Conservation (phyloP, 179 eudicot species). For the Amaranthus tricolor region DNA sequence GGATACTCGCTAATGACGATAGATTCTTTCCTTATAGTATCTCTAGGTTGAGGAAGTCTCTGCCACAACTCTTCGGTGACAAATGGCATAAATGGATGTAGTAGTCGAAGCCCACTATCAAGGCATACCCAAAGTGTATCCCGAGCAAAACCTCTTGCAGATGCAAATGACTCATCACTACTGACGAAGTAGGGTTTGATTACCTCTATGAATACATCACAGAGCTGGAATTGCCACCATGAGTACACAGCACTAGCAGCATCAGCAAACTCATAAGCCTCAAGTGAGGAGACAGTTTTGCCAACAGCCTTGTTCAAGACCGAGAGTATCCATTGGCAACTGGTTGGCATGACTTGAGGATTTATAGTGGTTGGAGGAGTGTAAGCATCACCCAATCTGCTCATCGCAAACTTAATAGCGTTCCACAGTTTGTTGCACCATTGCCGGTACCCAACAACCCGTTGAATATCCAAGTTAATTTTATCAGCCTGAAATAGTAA, state of each 20-base stretch:
- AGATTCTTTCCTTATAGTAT: slow-evolving; percentile 58
- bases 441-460: slow-evolving; percentile 92
- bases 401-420: slow-evolving; percentile 88
- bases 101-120: slow-evolving; percentile 76
- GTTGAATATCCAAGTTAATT: slow-evolving; percentile 85
- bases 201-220: slow-evolving; percentile 86
- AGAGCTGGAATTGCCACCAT: slow-evolving; percentile 94
- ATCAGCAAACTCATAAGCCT: slow-evolving; percentile 76
- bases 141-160: slow-evolving; percentile 60
- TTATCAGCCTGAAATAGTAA: slow-evolving; percentile 70
- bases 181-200: slow-evolving; percentile 73
- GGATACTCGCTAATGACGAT: slow-evolving; percentile 79
- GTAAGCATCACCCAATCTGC: slow-evolving; percentile 81
- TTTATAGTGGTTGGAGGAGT: slow-evolving; percentile 54
- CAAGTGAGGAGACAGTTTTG: slow-evolving; percentile 64
- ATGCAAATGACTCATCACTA: slow-evolving; percentile 40
- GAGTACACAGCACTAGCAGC: slow-evolving; percentile 81
- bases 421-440: slow-evolving; percentile 99
- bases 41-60: slow-evolving; percentile 70
- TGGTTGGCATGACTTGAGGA: slow-evolving; percentile 61
- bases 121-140: slow-evolving; percentile 84
- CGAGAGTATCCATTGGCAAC: slow-evolving; percentile 93
- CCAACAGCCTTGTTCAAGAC: slow-evolving; percentile 73
- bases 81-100: slow-evolving; percentile 94
- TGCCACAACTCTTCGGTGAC: slow-evolving; percentile 98